Evolutionary conservation across 805 yeast genomes (phyloP).

Genomic region (Wickerhamiella cacticola): DNA sequence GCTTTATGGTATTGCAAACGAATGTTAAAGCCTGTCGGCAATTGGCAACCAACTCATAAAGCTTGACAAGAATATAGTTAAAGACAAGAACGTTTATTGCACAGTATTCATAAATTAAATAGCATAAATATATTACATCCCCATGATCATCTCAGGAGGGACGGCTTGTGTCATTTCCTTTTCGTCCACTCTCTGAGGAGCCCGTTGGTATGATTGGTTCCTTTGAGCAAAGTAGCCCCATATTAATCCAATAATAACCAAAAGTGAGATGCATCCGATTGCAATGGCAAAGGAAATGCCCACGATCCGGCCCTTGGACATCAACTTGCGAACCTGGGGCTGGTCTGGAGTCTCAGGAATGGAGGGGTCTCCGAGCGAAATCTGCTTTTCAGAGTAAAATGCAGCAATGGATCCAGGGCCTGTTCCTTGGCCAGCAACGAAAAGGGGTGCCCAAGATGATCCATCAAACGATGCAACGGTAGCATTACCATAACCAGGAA

Average conservation of each 20-base stretch:
- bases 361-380: slow-evolving; percentile 11
- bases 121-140: slow-evolving; percentile 1
- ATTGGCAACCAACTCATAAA: too few relatives aligned
- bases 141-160: slow-evolving; percentile 42
- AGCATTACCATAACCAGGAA: slow-evolving; percentile 42
- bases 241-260: slow-evolving; percentile 34
- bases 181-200: slow-evolving; percentile 47
- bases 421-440: slow-evolving; percentile 24
- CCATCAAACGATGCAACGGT: slow-evolving; percentile 60
- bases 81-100: not conserved
- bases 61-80: too few relatives aligned
- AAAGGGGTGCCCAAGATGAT: slow-evolving; percentile 50
- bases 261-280: slow-evolving; percentile 36
- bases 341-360: not conserved
- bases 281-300: slow-evolving; percentile 59
- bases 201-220: slow-evolving; percentile 34
- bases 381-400: slow-evolving; percentile 26
- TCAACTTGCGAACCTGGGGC: slow-evolving; percentile 17
- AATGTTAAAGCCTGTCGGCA: too few relatives aligned
- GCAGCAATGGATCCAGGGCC: slow-evolving; percentile 23
- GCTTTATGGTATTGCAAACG: too few relatives aligned
- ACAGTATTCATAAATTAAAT: slow-evolving; percentile 7
- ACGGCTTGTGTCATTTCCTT: slow-evolving; percentile 49
- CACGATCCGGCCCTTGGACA: slow-evolving; percentile 52
- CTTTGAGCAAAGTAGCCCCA: slow-evolving; percentile 33